These are phyloP conservation scores for Mycosarcoma mackinlayi DNA, from an alignment of 1,284 basidiomycete species.

Conservation along the genomic window DNA sequence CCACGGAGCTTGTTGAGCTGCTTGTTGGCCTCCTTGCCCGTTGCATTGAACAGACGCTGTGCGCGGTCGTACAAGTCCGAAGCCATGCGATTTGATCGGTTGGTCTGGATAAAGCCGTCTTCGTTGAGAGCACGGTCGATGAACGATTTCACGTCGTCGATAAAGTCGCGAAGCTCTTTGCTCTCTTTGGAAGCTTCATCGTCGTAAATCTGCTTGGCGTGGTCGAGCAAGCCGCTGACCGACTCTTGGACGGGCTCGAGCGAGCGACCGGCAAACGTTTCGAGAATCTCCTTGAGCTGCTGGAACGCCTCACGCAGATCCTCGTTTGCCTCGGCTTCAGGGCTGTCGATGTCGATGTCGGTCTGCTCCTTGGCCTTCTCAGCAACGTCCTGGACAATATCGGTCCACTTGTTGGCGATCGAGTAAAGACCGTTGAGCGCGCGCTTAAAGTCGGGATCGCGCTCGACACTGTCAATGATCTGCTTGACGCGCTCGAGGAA, in stretches of 20 bases:
- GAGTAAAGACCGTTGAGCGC: conserved; percentile 69
- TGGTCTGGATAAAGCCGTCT: conserved; percentile 47
- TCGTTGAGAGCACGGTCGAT: conserved; percentile 52
- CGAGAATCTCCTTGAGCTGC: conserved; percentile 69
- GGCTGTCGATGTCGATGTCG: conserved; percentile 68
- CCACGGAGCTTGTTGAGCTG: conserved; percentile 42
- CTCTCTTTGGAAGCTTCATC: conserved; percentile 58
- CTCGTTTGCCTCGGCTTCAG: conserved; percentile 68
- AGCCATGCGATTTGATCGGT: conserved; percentile 45
- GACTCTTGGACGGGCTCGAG: conserved; percentile 62
- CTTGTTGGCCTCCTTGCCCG: conserved; percentile 54
- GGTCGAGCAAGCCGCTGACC: conserved; percentile 68
- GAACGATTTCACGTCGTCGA: conserved; percentile 55
- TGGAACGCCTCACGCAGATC: conserved; percentile 69
- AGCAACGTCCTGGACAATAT: conserved; percentile 69
- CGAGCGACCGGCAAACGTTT: conserved; percentile 67
- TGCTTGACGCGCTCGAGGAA: conserved; percentile 70
- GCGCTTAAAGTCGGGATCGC: conserved; percentile 69
- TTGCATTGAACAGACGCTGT: conserved; percentile 43
- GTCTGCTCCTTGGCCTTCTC: conserved; percentile 69
- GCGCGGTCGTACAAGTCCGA: conserved; percentile 49
- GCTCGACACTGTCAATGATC: conserved; percentile 62
- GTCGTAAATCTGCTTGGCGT: conserved; percentile 69
- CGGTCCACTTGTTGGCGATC: conserved; percentile 71
- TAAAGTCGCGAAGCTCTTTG: conserved; percentile 68